A percentile compares a stretch with the other conserved stretches of the same genome.
phyloP scores from a whole-genome alignment of 148 eudicot species.

The Bassia scoparia region DNA sequence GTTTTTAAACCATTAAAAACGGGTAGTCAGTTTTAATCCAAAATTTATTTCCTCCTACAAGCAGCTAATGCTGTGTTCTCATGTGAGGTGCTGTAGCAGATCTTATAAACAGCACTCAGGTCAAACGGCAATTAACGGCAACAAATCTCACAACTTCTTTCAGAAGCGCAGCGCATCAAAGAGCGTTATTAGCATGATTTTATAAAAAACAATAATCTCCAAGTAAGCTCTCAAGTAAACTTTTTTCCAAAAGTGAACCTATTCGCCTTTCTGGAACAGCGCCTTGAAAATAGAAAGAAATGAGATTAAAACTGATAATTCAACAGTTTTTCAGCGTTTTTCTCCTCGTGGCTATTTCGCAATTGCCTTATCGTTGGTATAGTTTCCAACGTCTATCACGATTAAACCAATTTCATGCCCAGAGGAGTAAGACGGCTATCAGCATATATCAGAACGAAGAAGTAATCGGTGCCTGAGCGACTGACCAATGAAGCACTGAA shows the following conservation, averaged over 20 bases:
- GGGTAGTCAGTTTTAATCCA: neutral
- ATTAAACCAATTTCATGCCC: slow-evolving; percentile 88
- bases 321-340: slow-evolving; percentile 59
- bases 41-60: neutral
- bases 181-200: neutral
- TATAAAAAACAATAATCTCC: neutral
- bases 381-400: slow-evolving; percentile 77
- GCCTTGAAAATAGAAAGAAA: neutral
- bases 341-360: slow-evolving; percentile 74
- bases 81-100: too few relatives aligned
- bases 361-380: slow-evolving; percentile 89
- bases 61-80: neutral
- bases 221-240: neutral
- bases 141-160: neutral
- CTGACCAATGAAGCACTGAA: slow-evolving; percentile 44
- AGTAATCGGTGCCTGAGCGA: slow-evolving; percentile 91
- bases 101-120: too few relatives aligned
- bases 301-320: slow-evolving; percentile 57
- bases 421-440: slow-evolving; percentile 98
- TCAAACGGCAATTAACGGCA: neutral
- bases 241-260: slow-evolving; percentile 9
- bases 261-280: neutral
- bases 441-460: slow-evolving; percentile 94
- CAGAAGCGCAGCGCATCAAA: neutral
- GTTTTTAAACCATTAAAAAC: neutral